Evolutionary conservation across 768 basidiomycete genomes (phyloP), one percentile per base, ranked within the genome.

Genomic region (Suillus occidentalis): DNA sequence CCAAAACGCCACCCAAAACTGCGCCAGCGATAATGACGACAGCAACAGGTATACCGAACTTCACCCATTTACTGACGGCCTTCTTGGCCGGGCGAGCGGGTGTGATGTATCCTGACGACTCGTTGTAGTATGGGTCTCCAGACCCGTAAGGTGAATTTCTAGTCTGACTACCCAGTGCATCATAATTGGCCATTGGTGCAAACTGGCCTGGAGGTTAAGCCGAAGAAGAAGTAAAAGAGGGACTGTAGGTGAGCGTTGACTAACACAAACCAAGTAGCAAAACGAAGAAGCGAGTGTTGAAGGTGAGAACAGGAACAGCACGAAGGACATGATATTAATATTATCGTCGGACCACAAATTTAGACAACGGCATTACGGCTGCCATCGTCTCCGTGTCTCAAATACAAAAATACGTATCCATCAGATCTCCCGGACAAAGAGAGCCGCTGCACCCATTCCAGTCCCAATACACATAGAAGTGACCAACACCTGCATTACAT

Each of bases 381-480:
- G 36, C 47, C 22, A 49, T 22, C 22, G 12, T 4, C 20, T 56
- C n/a, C 9, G 34, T 56, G 52, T 9, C 13, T n/a, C 28, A 55
- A 10, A 13, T 36, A 36, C 53, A 34, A 55, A 47, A 47, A 22
- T 49, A 49, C 10, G 31, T 31, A n/a, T 45, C 6, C 42, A 25
- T 25, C 49, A 50, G 22, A 25, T 20, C 34, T 59, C 89, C 59
- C 84, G 79, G 3, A 92, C 76, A 75, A 93, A 92, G 18, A 92
- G 80, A 1, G 80, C 89, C 22, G 91, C 92, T 10, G 92, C 94
- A n/a, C 93, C 93, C 92, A 94, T 94, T n/a, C 94, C 92, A 14
- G 89, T 89, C 20, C 90, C 84, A 62, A 96, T 89, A 72, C 94
- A 95, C 93, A 95, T 95, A 16, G 88, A 88, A 4, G 92, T 94